Evolutionary conservation across 345 rosid genomes (phyloP), one percentile per base, ranked within the genome.

Genomic region (Eutrema japonicum): DNA sequence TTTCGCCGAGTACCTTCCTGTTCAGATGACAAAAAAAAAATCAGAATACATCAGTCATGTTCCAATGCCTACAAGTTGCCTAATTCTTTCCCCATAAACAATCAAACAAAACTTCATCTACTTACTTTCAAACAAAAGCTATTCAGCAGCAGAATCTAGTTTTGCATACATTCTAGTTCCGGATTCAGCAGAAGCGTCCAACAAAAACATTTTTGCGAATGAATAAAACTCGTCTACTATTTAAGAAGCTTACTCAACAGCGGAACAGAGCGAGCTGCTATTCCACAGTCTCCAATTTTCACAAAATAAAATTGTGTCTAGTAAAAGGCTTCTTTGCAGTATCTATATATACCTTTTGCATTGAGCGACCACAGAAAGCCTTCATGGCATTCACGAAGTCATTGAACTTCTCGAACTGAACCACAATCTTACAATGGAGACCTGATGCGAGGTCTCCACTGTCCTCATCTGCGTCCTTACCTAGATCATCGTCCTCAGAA

Each of bases 361-460:
- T 72, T 45, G 92, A 89, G 71, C 92, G 89, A 29, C 93, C 95
- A 68, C 86, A 87, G 73, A 94, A 80, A 57, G 85, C 96, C 81
- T 84, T 88, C 66, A 94, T 82, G 54, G 93, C 85, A 76, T 83
- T 87, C 63, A 81, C 83, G 51, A 94, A 89, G 58, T 94, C 98
- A 47, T 41, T 46, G 67, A 83, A 75, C 72, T 84, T 88, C 85
- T 94, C 97, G 53, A 94, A 91, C 79, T 88, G 97, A 78, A 88
- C 95, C 62, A 94, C 89, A 60, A 91, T 86, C 78, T 89, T 94
- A 84, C 97, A 89, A 43, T 91, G 83, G 36, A 94, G 98, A 76
- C 96, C 96, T 47, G 96, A 82, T 75, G 86, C 85, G 27, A 94
- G 63, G 80, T 77, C 78, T 36, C 73, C 81, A 52, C 51, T 77